Evolutionary conservation across 345 rosid species (phyloP).

Genomic region (Linum lewisii): DNA sequence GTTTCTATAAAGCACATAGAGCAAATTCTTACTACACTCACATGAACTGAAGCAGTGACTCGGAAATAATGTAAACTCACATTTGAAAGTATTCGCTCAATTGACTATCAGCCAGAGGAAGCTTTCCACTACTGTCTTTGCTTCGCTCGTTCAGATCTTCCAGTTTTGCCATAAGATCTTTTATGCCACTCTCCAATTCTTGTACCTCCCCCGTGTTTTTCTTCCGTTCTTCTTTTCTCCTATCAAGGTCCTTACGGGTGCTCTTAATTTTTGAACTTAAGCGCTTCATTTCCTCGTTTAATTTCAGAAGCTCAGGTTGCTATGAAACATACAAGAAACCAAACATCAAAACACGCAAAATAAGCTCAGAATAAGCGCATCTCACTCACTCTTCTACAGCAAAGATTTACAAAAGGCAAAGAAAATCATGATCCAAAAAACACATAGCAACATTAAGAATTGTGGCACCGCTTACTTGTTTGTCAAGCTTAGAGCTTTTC

Average conservation of each 20-base stretch:
- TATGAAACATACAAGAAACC: slow-evolving; percentile 18
- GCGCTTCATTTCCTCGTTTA: slow-evolving; percentile 79
- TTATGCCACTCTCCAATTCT: slow-evolving; percentile 54
- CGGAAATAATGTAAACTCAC: slow-evolving; percentile 36
- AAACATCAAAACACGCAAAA: background rate
- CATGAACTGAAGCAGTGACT: background rate
- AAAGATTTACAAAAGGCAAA: background rate
- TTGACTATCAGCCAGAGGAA: slow-evolving; percentile 69
- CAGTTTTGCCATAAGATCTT: slow-evolving; percentile 63
- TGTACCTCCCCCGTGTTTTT: slow-evolving; percentile 56
- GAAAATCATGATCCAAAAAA: background rate
- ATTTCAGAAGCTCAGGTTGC: slow-evolving; percentile 93
- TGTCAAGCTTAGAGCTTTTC: slow-evolving; percentile 54
- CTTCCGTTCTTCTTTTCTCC: slow-evolving; percentile 58
- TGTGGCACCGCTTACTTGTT: slow-evolving; percentile 43
- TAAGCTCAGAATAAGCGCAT: background rate
- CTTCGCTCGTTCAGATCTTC: slow-evolving; percentile 67
- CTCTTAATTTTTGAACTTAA: slow-evolving; percentile 75
- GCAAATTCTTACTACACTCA: background rate
- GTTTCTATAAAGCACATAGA: background rate
- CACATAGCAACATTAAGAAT: slow-evolving; percentile 4
- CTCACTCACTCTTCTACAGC: background rate
- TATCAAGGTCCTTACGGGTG: slow-evolving; percentile 68
- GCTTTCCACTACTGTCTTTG: slow-evolving; percentile 67
- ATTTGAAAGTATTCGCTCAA: slow-evolving; percentile 73